These are phyloP conservation scores for Xerocomus brunneocitrinus DNA, from an alignment of 768 basidiomycete genomes.

Conservation along the genomic window DNA sequence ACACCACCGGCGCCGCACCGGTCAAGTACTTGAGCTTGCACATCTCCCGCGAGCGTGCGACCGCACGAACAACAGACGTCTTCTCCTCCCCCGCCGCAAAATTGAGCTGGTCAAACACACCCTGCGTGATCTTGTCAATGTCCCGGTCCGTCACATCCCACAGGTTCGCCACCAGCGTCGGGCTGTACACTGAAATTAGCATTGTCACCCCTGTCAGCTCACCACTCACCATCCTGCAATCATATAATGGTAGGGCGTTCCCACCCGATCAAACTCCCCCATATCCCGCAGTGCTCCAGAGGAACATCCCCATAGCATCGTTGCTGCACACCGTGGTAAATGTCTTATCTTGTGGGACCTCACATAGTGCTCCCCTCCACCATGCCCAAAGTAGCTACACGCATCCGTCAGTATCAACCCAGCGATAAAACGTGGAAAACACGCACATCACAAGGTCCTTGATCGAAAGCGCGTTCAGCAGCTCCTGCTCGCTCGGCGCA, in stretches of 20 bases:
- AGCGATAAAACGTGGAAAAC: neutral
- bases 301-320: conserved; percentile 99
- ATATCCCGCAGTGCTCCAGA: conserved; percentile 84
- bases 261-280: conserved; percentile 90
- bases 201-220: neutral
- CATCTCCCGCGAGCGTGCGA: conserved; percentile 70
- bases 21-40: conserved; percentile 93
- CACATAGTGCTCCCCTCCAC: conserved; percentile 91
- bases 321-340: conserved; percentile 81
- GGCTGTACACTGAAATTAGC: conserved; percentile 43
- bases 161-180: conserved; percentile 87
- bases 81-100: neutral
- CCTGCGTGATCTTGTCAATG: conserved; percentile 87
- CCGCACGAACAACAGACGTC: conserved; percentile 64
- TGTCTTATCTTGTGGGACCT: conserved; percentile 82
- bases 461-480: conserved; percentile 63
- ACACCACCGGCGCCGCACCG: conserved; percentile 91
- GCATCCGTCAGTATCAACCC: conserved; percentile 1
- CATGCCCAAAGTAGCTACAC: conserved; percentile 92
- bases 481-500: conserved; percentile 78
- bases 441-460: conserved; percentile 91
- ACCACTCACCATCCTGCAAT: conserved; percentile 87
- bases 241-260: conserved; percentile 95
- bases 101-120: conserved; percentile 71
- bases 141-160: conserved; percentile 99